Conservation (phyloP, 1,284 basidiomycete species). For the Takashimella tepidaria region DNA sequence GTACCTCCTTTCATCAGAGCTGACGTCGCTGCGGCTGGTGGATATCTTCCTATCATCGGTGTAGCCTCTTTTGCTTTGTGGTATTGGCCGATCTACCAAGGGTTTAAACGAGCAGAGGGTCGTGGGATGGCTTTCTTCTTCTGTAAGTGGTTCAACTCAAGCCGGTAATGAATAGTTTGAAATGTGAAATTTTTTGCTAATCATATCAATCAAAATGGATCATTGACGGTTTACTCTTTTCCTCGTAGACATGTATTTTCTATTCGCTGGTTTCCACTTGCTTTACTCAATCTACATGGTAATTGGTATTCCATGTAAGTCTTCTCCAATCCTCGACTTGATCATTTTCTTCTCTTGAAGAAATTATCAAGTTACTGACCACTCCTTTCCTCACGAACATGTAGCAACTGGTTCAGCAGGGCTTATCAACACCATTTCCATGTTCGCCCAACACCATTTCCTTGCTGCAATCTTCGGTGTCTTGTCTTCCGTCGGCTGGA, state of each 20-base stretch:
- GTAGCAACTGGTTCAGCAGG: slow-evolving; percentile 87
- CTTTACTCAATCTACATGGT: slow-evolving; percentile 82
- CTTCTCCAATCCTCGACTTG: slow-evolving; percentile 1
- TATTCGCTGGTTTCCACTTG: slow-evolving; percentile 91
- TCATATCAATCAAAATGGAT: no score
- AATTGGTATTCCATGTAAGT: slow-evolving; percentile 65
- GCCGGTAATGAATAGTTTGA: no score
- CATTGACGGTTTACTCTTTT: no score
- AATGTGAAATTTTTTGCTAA: no score
- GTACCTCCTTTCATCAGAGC: slow-evolving; percentile 16
- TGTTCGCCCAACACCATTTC: slow-evolving; percentile 57
- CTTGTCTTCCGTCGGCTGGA: slow-evolving; percentile 81
- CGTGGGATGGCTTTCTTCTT: slow-evolving; percentile 48
- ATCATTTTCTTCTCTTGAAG: slow-evolving; percentile 23
- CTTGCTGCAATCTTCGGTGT: slow-evolving; percentile 72
- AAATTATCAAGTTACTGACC: slow-evolving; percentile 28
- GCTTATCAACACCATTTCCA: slow-evolving; percentile 83
- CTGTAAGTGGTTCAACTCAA: slow-evolving; percentile 51
- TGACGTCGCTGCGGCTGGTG: slow-evolving; percentile 29
- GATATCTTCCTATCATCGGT: slow-evolving; percentile 74
- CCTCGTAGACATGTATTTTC: slow-evolving; percentile 77
- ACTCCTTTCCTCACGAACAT: no score
- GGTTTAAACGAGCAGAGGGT: slow-evolving; percentile 79
- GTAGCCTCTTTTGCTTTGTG: slow-evolving; percentile 80
- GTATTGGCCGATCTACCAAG: slow-evolving; percentile 95